Evolutionary conservation across 345 rosid species (phyloP).

Genomic region (Camelina sativa): DNA sequence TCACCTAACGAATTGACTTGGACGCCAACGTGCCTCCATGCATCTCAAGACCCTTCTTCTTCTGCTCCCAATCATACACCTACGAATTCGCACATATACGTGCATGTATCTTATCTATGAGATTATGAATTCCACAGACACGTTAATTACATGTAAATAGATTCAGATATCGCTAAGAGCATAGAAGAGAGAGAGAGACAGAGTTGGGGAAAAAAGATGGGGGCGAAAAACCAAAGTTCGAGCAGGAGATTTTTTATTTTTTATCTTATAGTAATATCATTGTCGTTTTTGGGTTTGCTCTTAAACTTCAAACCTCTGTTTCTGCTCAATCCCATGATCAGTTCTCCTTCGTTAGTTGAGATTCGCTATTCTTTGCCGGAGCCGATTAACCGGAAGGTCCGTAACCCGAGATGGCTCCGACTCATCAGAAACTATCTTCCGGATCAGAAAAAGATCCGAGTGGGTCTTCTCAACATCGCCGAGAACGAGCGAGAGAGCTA

Average conservation of each 20-base stretch:
- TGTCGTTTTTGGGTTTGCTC: slow-evolving; percentile 47
- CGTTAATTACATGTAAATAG: background rate
- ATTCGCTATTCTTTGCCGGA: slow-evolving; percentile 21
- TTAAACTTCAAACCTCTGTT: slow-evolving; percentile 42
- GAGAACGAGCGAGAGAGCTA: slow-evolving; percentile 25
- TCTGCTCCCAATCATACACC: slow-evolving; percentile 25
- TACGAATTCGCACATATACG: slow-evolving; percentile 9
- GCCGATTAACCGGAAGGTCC: background rate
- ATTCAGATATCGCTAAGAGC: background rate
- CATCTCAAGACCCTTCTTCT: slow-evolving; percentile 31
- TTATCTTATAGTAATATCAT: slow-evolving; percentile 50
- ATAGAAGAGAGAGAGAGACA: background rate
- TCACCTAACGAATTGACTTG: slow-evolving; percentile 39
- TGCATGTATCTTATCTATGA: background rate
- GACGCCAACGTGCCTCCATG: slow-evolving; percentile 51
- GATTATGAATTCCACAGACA: background rate
- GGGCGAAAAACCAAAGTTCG: slow-evolving; percentile 37
- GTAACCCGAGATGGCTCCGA: slow-evolving; percentile 50
- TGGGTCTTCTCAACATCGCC: slow-evolving; percentile 61
- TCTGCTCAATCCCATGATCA: slow-evolving; percentile 24
- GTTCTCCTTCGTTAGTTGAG: slow-evolving; percentile 31
- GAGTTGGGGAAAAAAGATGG: slow-evolving; percentile 41
- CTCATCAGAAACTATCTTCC: slow-evolving; percentile 43
- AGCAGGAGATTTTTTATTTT: slow-evolving; percentile 46
- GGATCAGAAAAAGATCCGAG: slow-evolving; percentile 48